Conservation (phyloP, 1,139 yeast species). For the Sugiyamaella xylanicola region DNA sequence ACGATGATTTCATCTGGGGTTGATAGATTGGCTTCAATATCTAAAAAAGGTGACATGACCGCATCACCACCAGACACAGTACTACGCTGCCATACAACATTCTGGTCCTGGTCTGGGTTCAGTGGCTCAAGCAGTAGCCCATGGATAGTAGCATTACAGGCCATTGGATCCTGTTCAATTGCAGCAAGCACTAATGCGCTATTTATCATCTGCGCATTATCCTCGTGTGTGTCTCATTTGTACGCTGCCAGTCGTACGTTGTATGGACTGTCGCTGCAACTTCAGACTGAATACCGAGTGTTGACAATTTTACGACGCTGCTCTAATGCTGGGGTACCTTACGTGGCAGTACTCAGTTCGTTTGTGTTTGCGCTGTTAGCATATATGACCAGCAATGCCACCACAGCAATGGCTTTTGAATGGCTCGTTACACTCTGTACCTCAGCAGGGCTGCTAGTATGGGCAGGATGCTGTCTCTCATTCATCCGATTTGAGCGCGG, state of each 20-base stretch:
- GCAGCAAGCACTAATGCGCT: constrained; percentile 67
- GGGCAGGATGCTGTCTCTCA: constrained; percentile 81
- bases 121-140: constrained; percentile 40
- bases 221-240: constrained; percentile 75
- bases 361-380: constrained; percentile 63
- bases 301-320: constrained; percentile 63
- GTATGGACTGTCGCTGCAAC: constrained; percentile 67
- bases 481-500: constrained; percentile 73
- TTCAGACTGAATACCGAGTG: constrained; percentile 52
- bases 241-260: constrained; percentile 80
- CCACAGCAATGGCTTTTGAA: constrained; percentile 67
- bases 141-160: constrained; percentile 77
- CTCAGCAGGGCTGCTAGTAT: constrained; percentile 70
- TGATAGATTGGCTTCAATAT: no score
- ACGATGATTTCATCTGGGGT: no score
- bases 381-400: constrained; percentile 58
- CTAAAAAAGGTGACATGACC: constrained; percentile 41
- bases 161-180: constrained; percentile 63
- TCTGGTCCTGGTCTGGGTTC: constrained; percentile 38
- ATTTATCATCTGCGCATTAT: constrained; percentile 71
- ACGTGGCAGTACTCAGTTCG: constrained; percentile 63
- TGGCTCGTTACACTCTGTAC: constrained; percentile 66
- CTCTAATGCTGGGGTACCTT: constrained; percentile 70
- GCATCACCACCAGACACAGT: constrained; percentile 29
- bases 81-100: constrained; percentile 26